A percentile compares a stretch with the other conserved stretches of the same genome.
Conservation (phyloP, 2,329 filamentous ascomycete species). For the Paraphoma sp. region DNA sequence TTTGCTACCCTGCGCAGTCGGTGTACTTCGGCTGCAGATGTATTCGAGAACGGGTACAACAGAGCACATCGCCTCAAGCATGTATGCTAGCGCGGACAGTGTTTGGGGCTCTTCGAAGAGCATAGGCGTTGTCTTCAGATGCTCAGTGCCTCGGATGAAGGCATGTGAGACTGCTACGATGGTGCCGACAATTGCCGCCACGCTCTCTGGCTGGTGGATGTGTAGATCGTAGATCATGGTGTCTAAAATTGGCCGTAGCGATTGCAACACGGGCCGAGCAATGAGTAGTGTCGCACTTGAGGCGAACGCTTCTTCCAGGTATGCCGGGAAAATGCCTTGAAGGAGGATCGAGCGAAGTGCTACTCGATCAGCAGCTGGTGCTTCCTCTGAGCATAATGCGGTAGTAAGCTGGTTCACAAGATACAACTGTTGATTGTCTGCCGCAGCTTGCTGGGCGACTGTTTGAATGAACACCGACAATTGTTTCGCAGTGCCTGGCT, state of each 20-base stretch:
- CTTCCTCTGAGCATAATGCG: constrained; percentile 57
- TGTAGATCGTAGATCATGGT: constrained; percentile 56
- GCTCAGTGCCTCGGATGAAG: constrained; percentile 45
- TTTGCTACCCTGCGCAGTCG: constrained; percentile 6
- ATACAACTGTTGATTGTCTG: constrained; percentile 64
- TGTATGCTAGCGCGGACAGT: constrained; percentile 47
- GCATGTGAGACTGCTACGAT: constrained; percentile 50
- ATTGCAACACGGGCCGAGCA: constrained; percentile 59
- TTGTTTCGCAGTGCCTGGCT: constrained; percentile 59
- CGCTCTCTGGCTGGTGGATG: constrained; percentile 47
- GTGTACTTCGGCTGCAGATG: constrained; percentile 44
- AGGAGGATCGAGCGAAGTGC: constrained; percentile 61
- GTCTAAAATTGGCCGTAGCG: constrained; percentile 51
- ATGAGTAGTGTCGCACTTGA: constrained; percentile 59
- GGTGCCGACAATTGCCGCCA: constrained; percentile 45
- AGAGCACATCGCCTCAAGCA: constrained; percentile 51
- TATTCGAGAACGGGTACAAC: constrained; percentile 56
- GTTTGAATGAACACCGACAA: constrained; percentile 66
- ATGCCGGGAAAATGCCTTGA: constrained; percentile 63
- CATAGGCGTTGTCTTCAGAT: constrained; percentile 41
- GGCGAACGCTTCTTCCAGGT: constrained; percentile 58
- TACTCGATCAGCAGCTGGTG: constrained; percentile 47
- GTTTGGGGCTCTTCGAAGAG: constrained; percentile 49
- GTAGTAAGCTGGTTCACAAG: constrained; percentile 61
- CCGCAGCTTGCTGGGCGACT: constrained; percentile 64